Base-by-base conservation (phyloP, 805 yeast genomes). In the Jamesozyma piceae region DNA sequence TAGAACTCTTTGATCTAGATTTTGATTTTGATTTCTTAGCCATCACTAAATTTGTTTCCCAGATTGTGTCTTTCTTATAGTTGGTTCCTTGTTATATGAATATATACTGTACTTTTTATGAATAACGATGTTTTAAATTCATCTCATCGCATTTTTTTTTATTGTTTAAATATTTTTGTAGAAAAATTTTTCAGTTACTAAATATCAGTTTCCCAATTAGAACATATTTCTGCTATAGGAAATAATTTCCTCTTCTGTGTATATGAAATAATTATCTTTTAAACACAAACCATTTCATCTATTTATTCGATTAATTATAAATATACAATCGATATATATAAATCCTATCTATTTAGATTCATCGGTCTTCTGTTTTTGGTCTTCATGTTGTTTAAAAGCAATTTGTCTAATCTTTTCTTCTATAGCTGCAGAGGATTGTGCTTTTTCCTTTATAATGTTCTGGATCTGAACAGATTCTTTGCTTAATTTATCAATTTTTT, bases 381-480 rank as follows among this genome's bases (percentile, higher is more conserved):
- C 50, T 34, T 52, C 55, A 35, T 48, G 58, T 27, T 47, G 57
- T 37, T 36, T 47, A 22, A 53, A 41, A 4, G 57, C 58, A 3
- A 51, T 49, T 33, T 54, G 55, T 46, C 66, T 60, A 10, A 61
- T 52, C 38, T 58, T 59, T 21, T 49, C 48, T 37, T 59, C 66
- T 38, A 62, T 51, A 2, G 63, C 58, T 38, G 55, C 22, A 2
- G 65, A 52, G 10, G 62, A 53, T 32, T 77, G 77, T 42, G 78
- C 68, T 64, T 89, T 90, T 55, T 82, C 88, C 43, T 76, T 76
- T 45, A 90, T 79, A 21, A 92, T 79, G 22, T 73, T 77, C 49
- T 80, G 80, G 49, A 90, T 71, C 54, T 87, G 87, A 15, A 72
- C 72, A 5, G 85, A 72, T 60, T 92, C 95, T 47, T 73, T 73